Evolutionary conservation across 176 grass and related monocot species (phyloP), one percentile per base, ranked within the genome.

Genomic region (sorghum (Sorghum bicolor)): DNA sequence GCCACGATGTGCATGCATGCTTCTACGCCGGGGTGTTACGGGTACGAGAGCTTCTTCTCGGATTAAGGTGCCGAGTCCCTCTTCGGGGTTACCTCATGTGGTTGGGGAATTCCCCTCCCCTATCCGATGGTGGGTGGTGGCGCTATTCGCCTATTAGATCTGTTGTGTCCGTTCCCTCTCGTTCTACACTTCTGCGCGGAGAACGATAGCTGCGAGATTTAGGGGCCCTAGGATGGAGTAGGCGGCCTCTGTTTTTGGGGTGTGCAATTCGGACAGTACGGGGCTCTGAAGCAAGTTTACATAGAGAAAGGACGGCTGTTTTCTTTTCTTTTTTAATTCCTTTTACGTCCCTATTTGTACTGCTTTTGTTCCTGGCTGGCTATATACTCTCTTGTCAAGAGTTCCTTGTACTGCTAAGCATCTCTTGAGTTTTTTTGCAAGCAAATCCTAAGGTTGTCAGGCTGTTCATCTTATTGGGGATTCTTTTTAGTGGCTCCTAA

Each of bases 101-200:
- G 34, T 67, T 29, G 44, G 44, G 65, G 67, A 73, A 60, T 78
- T 82, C 61, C 32, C 12, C 79, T 64, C 17, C n/a, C 48, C 60
- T 47, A 30, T 60, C 17, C 37, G 10, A 15, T 19, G 29, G 30
- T 60, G 17, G 64, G 32, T 68, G 32, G 32, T 17, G 40, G 4
- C 40, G 70, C 70, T 72, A 34, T 70, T 41, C 0, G 10, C 67
- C 20, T 50, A 20, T 5, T 29, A 83, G 84, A 90, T 90, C 88
- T 87, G 88, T 16, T 74, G 9, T 72, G 39, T 33, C 19, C 25
- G 26, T 62, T 11, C 14, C 24, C 8, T 20, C 62, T 4, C 17
- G 31, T 41, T 70, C 55, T 45, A 15, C 43, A 3, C 20, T 19
- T 26, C 22, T 11, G 45, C 24, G 20, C 12, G 7, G 64, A 68